These are phyloP conservation scores for Nectriaceae sp. DNA, from an alignment of 2,329 filamentous ascomycete genomes.

Conservation along the genomic window DNA sequence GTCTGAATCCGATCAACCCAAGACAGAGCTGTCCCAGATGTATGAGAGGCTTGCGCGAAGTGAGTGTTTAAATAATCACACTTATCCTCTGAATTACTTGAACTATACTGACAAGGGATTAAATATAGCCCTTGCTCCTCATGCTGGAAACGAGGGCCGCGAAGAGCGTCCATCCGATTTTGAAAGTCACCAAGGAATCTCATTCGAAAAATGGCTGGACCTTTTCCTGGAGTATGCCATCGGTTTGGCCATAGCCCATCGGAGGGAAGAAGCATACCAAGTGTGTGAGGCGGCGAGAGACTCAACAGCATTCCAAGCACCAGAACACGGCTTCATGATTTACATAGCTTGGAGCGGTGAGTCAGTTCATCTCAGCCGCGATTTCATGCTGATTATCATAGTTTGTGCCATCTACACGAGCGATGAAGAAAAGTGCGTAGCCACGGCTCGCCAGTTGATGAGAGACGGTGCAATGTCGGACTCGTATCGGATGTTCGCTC, in stretches of 20 bases:
- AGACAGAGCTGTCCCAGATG: slow-evolving; percentile 53
- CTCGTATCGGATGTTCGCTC: slow-evolving; percentile 79
- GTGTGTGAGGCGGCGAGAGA: slow-evolving; percentile 77
- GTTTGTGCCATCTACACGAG: slow-evolving; percentile 81
- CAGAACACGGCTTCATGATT: slow-evolving; percentile 69
- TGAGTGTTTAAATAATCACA: slow-evolving; percentile 34
- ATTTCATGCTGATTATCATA: slow-evolving; percentile 32
- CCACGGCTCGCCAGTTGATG: slow-evolving; percentile 81
- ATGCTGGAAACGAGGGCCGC: slow-evolving; percentile 21
- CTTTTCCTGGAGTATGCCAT: slow-evolving; percentile 88
- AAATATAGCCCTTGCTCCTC: slow-evolving; percentile 36
- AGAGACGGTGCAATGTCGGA: slow-evolving; percentile 80
- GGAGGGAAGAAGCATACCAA: slow-evolving; percentile 73
- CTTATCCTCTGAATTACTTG: background rate
- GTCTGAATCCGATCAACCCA: slow-evolving; percentile 29
- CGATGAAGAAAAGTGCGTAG: slow-evolving; percentile 74
- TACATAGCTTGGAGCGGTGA: slow-evolving; percentile 75
- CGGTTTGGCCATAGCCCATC: slow-evolving; percentile 67
- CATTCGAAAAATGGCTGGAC: slow-evolving; percentile 84
- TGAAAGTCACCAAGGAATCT: slow-evolving; percentile 70
- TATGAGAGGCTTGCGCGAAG: slow-evolving; percentile 57
- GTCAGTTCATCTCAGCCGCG: slow-evolving; percentile 21
- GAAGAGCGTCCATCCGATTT: slow-evolving; percentile 33
- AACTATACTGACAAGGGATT: background rate
- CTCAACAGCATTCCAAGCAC: slow-evolving; percentile 80